Evolutionary conservation across 2,329 filamentous ascomycete genomes (phyloP).

Genomic region (Endoconidiophora polonica): DNA sequence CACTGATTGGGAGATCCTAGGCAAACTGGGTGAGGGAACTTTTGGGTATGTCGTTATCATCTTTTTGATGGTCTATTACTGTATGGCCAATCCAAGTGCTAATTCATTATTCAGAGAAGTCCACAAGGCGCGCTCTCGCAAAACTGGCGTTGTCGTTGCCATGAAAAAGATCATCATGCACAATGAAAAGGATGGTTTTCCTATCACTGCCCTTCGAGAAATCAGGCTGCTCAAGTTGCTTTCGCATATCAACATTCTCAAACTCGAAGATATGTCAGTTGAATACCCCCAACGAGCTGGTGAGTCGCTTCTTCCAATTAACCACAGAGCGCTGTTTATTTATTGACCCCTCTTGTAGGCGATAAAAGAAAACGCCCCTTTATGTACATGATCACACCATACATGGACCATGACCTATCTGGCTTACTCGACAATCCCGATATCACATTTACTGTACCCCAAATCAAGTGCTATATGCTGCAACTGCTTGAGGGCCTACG

Average conservation of each 20-base stretch:
- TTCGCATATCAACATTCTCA: constrained; percentile 77
- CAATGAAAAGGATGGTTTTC: constrained; percentile 97
- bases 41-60: constrained; percentile 46
- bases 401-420: constrained; percentile 98
- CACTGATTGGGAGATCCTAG: constrained; percentile 59
- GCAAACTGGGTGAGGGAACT: constrained; percentile 84
- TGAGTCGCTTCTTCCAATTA: constrained; percentile 27
- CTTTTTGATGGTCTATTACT: constrained; percentile 4
- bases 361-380: constrained; percentile 69
- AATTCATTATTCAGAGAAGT: constrained; percentile 40
- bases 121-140: constrained; percentile 68
- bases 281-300: constrained; percentile 47
- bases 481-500: constrained; percentile 78
- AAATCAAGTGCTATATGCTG: constrained; percentile 96
- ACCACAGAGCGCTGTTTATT: not conserved
- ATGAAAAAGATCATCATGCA: constrained; percentile 99
- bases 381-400: constrained; percentile 97
- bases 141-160: constrained; percentile 60
- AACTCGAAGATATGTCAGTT: constrained; percentile 89
- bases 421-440: constrained; percentile 89
- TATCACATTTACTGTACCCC: constrained; percentile 69
- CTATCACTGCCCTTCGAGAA: constrained; percentile 93
- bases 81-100: not conserved
- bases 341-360: constrained; percentile 20
- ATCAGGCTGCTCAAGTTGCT: constrained; percentile 94